phyloP scores from a whole-genome alignment of 208 protist species.

The Naegleria gruberi region DNA sequence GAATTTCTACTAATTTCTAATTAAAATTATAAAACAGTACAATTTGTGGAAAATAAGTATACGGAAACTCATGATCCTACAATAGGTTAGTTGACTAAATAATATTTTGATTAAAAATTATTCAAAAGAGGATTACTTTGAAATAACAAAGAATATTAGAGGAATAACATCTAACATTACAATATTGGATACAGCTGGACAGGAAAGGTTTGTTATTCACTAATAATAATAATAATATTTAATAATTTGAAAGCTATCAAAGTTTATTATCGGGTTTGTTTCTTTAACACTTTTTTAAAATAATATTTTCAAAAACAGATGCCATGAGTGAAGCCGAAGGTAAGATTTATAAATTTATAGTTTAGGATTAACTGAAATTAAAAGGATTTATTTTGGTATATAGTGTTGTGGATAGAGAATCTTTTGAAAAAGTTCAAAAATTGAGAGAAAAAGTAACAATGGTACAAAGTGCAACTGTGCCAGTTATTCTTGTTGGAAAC shows the following conservation, averaged over 20 bases:
- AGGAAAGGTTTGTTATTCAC: slow-evolving; percentile 26
- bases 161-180: background rate
- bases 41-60: background rate
- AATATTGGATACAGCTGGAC: slow-evolving; percentile 45
- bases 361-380: slow-evolving; percentile 21
- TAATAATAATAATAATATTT: no score
- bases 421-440: slow-evolving; percentile 38
- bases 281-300: no score
- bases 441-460: background rate
- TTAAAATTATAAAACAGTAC: background rate
- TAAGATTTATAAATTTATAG: no score
- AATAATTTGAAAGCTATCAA: no score
- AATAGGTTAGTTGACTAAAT: background rate
- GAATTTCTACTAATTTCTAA: no score
- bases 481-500: slow-evolving; percentile 66
- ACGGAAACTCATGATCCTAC: background rate
- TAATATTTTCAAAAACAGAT: background rate
- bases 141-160: background rate
- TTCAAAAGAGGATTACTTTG: background rate
- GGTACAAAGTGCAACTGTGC: background rate
- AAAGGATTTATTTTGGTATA: slow-evolving; percentile 29
- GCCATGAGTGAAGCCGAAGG: background rate
- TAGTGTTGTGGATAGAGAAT: slow-evolving; percentile 31
- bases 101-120: background rate
- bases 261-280: no score